Percentiles rank a stretch among this genome's conserved stretches.
Evolutionary conservation across 1,284 basidiomycete species (phyloP).

Genomic region (Pseudozyma sp.): DNA sequence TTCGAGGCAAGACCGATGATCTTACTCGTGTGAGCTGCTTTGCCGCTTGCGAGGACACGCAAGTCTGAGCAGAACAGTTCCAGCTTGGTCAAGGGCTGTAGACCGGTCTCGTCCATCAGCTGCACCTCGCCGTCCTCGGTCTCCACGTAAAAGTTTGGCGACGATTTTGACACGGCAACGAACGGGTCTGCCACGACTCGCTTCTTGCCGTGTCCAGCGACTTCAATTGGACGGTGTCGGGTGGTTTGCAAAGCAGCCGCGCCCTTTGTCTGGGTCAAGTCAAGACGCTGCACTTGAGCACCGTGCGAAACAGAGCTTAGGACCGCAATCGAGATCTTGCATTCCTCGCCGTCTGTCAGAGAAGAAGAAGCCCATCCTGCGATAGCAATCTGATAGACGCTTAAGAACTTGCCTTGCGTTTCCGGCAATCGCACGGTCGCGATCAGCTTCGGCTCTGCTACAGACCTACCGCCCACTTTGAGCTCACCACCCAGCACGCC

Average conservation of each 20-base stretch:
- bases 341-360: conserved; percentile 7
- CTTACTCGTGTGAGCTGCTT: conserved; percentile 9
- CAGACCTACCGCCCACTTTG: conserved; percentile 39
- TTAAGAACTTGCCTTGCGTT: neutral
- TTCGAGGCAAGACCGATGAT: conserved; percentile 76
- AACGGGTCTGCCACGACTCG: conserved; percentile 36
- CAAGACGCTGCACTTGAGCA: conserved; percentile 8
- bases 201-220: conserved; percentile 17
- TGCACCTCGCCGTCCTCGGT: conserved; percentile 33
- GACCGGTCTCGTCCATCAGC: neutral
- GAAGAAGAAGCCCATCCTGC: conserved; percentile 31
- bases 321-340: conserved; percentile 40
- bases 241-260: conserved; percentile 5
- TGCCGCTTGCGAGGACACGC: conserved; percentile 26
- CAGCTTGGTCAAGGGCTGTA: conserved; percentile 28
- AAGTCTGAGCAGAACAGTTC: conserved; percentile 41
- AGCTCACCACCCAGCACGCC: conserved; percentile 39
- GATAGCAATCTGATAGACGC: conserved; percentile 40
- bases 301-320: conserved; percentile 22
- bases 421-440: conserved; percentile 13
- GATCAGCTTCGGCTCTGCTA: conserved; percentile 35
- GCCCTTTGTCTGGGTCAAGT: conserved; percentile 12
- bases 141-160: conserved; percentile 42
- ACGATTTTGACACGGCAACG: conserved; percentile 12
- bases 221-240: neutral